Evolutionary conservation across 1,284 basidiomycete genomes (phyloP).

Genomic region (Ceratobasidium sp.): DNA sequence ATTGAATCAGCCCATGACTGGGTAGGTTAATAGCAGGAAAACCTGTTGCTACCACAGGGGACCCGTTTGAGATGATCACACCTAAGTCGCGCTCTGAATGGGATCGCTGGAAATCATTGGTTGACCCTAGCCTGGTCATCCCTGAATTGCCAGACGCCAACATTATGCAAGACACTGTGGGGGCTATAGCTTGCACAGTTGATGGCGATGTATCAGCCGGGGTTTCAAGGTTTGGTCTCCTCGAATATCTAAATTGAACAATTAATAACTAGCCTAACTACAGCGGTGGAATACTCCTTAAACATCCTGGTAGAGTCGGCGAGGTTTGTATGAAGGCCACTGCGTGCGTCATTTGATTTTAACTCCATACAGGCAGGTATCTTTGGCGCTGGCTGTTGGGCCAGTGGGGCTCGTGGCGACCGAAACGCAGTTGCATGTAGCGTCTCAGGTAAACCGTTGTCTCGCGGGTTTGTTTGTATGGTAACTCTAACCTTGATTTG

Average conservation of each 20-base stretch:
- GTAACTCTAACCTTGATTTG: conserved; percentile 10
- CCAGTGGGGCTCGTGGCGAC: conserved; percentile 50
- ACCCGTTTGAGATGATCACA: conserved; percentile 61
- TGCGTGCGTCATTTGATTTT: conserved; percentile 45
- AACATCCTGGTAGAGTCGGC: conserved; percentile 73
- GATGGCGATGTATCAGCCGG: conserved; percentile 67
- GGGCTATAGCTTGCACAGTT: conserved; percentile 67
- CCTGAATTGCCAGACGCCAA: conserved; percentile 42
- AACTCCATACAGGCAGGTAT: conserved; percentile 56
- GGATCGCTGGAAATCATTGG: conserved; percentile 68
- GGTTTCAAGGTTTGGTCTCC: conserved; percentile 74
- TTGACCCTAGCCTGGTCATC: too few relatives aligned
- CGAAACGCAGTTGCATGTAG: conserved; percentile 65
- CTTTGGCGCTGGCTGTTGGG: conserved; percentile 70
- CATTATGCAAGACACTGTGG: conserved; percentile 76
- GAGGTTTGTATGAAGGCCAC: conserved; percentile 63
- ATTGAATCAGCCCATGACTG: conserved; percentile 62
- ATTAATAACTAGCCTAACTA: conserved; percentile 22
- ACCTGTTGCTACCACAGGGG: conserved; percentile 54
- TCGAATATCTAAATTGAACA: conserved; percentile 17
- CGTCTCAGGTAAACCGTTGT: conserved; percentile 67
- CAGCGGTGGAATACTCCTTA: conserved; percentile 78
- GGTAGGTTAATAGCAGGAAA: conserved; percentile 62
- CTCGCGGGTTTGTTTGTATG: too few relatives aligned
- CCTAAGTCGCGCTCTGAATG: conserved; percentile 64